A percentile compares a stretch with the other conserved stretches of the same genome.
Evolutionary conservation across 768 basidiomycete species (phyloP).

Genomic region (Russula virescens): DNA sequence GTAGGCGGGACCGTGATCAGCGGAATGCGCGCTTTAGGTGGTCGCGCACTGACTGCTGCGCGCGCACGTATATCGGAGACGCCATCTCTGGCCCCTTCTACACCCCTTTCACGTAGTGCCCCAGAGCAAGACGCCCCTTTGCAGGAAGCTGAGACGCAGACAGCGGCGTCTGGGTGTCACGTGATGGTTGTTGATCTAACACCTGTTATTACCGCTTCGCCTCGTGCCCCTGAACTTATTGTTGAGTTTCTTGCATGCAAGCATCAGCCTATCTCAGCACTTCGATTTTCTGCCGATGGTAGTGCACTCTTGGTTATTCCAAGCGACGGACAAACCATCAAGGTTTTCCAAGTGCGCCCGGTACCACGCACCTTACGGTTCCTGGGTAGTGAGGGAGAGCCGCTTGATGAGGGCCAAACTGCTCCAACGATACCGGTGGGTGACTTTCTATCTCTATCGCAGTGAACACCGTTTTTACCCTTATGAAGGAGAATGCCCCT

Average conservation of each 20-base stretch:
- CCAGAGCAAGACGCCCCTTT: constrained; percentile 21
- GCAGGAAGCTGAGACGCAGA: background rate
- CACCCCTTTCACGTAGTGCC: constrained; percentile 35
- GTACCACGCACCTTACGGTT: constrained; percentile 24
- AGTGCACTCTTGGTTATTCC: constrained; percentile 45
- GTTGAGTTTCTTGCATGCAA: constrained; percentile 46
- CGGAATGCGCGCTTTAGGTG: constrained; percentile 59
- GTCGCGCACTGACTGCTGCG: constrained; percentile 51
- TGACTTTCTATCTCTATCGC: background rate
- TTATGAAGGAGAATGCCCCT: constrained; percentile 27
- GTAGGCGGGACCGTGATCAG: constrained; percentile 58
- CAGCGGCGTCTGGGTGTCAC: constrained; percentile 30
- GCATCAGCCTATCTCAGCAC: constrained; percentile 41
- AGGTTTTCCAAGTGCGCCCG: constrained; percentile 42
- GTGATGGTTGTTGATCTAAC: constrained; percentile 54
- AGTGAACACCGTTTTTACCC: background rate
- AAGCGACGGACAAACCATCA: constrained; percentile 50
- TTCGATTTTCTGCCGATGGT: constrained; percentile 52
- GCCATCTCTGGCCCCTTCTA: constrained; percentile 16
- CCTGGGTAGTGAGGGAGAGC: background rate
- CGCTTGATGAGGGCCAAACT: background rate
- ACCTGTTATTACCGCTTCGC: constrained; percentile 29
- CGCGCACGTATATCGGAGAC: constrained; percentile 20
- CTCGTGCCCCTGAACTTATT: constrained; percentile 31
- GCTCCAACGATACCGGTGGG: background rate